Conservation (phyloP, 768 basidiomycete genomes). For the Xerocomellus intermedius region DNA sequence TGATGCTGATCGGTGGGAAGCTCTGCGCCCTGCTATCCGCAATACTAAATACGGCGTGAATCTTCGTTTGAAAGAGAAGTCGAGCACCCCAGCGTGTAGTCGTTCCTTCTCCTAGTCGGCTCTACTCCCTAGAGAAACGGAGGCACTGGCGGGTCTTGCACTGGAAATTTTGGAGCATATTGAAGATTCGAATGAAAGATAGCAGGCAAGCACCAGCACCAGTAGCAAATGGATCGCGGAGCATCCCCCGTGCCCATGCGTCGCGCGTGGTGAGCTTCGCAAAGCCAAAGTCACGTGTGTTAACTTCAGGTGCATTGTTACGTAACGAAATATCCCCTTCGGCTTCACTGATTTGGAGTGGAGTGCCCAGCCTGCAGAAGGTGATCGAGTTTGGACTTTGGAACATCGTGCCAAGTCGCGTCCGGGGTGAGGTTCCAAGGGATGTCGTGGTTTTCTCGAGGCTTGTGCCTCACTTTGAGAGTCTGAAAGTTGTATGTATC, state of each 20-base stretch:
- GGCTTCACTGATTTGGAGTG: too few relatives aligned
- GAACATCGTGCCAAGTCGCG: too few relatives aligned
- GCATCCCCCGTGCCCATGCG: neutral
- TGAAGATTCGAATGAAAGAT: neutral
- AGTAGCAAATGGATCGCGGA: neutral
- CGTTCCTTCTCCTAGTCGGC: neutral
- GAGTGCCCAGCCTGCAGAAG: too few relatives aligned
- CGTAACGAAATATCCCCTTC: too few relatives aligned
- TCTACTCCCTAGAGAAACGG: neutral
- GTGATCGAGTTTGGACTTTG: too few relatives aligned
- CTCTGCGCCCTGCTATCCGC: neutral
- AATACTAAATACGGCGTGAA: neutral
- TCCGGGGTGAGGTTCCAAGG: too few relatives aligned
- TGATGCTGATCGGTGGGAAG: neutral
- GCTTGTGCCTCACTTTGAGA: too few relatives aligned
- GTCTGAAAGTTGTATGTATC: too few relatives aligned
- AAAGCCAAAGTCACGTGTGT: slow-evolving; percentile 12
- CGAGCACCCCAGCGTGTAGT: neutral
- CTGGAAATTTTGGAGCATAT: neutral
- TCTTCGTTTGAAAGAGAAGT: slow-evolving; percentile 5
- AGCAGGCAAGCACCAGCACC: neutral
- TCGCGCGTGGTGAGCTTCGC: neutral
- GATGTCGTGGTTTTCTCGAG: too few relatives aligned
- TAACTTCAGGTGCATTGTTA: neutral
- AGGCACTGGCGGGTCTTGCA: neutral